These are phyloP conservation scores for Meira miltonrushii DNA, from an alignment of 1,284 basidiomycete genomes.

Conservation along the genomic window DNA sequence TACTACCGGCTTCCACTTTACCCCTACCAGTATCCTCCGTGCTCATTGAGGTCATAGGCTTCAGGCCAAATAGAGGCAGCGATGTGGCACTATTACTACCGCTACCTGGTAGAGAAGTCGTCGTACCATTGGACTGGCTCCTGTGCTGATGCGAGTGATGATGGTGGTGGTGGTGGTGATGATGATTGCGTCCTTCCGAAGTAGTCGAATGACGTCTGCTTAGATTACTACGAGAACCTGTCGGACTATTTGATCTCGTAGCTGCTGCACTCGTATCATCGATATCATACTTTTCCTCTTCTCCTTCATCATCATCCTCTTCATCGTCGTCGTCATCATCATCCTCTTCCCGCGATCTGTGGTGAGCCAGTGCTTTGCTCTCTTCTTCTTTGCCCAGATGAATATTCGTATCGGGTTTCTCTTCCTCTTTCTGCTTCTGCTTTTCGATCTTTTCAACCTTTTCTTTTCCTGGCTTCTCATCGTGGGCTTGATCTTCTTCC, in stretches of 20 bases:
- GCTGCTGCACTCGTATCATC: conserved; percentile 38
- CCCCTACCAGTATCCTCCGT: no score
- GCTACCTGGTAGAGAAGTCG: neutral
- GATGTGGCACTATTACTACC: no score
- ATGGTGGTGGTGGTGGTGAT: conserved; percentile 14
- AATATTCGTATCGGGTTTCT: neutral
- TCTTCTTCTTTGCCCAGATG: neutral
- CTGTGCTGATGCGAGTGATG: conserved; percentile 5
- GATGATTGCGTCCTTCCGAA: conserved; percentile 1
- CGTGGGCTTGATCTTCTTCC: conserved; percentile 53
- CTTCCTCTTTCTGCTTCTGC: neutral
- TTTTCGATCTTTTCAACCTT: neutral
- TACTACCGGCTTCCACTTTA: neutral
- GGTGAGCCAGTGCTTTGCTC: neutral
- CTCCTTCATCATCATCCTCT: conserved; percentile 26
- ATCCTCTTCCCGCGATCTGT: conserved; percentile 15
- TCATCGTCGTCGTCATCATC: conserved; percentile 22
- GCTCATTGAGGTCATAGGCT: no score
- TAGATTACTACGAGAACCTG: neutral
- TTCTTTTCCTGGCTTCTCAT: neutral
- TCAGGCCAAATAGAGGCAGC: no score
- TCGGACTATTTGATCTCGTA: conserved; percentile 6
- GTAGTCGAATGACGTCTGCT: neutral
- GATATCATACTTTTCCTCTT: conserved; percentile 46
- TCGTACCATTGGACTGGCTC: neutral